These are phyloP conservation scores for Clitopilus passeckerianus DNA, from an alignment of 768 basidiomycete species.

Conservation along the genomic window DNA sequence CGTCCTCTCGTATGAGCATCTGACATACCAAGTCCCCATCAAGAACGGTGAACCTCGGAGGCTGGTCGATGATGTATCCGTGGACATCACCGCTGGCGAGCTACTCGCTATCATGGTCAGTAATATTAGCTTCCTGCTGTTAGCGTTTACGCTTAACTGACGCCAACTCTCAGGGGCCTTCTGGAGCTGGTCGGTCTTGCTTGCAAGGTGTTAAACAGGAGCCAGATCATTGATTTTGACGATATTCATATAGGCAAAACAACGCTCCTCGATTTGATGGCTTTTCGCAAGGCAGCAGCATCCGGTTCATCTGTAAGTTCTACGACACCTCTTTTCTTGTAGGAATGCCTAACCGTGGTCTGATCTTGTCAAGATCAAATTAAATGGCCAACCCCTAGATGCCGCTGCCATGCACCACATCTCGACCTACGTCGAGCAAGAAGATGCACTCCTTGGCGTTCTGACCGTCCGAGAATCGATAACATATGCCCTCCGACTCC, in stretches of 20 bases:
- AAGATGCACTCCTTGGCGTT: constrained; percentile 53
- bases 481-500: constrained; percentile 42
- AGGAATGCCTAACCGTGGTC: background rate
- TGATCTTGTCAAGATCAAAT: background rate
- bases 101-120: constrained; percentile 36
- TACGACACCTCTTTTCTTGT: background rate
- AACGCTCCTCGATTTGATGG: constrained; percentile 41
- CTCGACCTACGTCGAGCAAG: constrained; percentile 53
- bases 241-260: constrained; percentile 28
- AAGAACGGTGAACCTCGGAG: background rate
- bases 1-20: background rate
- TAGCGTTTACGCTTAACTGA: background rate
- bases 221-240: background rate
- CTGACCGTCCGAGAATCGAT: constrained; percentile 55
- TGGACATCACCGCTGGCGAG: constrained; percentile 31
- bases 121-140: background rate
- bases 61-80: constrained; percentile 34
- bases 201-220: too few species aligned
- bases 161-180: constrained; percentile 28
- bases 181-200: constrained; percentile 32
- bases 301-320: constrained; percentile 25
- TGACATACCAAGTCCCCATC: background rate
- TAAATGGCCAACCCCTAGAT: constrained; percentile 25
- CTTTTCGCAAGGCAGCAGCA: constrained; percentile 27
- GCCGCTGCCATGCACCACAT: constrained; percentile 28